phyloP scores from a whole-genome alignment of 805 yeast genomes.

The Lachancea cidri region DNA sequence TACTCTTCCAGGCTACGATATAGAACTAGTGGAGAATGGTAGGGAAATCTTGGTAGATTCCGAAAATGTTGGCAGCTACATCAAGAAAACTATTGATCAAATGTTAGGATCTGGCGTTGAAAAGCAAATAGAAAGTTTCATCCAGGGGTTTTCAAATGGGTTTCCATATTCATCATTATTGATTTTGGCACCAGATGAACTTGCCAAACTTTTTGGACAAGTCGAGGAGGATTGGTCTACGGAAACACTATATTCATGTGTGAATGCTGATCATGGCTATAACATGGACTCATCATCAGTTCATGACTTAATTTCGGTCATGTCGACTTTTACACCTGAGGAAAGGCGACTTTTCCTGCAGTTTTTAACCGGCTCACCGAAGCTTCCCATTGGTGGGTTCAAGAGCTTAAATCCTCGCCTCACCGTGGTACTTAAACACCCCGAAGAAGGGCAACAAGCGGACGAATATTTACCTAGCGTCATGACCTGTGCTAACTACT shows the following conservation, averaged over 20 bases:
- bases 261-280: constrained; percentile 90
- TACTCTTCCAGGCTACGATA: constrained; percentile 69
- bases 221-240: constrained; percentile 83
- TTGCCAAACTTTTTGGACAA: constrained; percentile 66
- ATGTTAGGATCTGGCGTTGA: constrained; percentile 59
- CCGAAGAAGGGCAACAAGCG: constrained; percentile 62
- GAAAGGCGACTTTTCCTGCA: constrained; percentile 75
- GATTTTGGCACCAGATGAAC: constrained; percentile 70
- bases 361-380: constrained; percentile 90
- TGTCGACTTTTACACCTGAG: constrained; percentile 46
- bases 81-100: constrained; percentile 51
- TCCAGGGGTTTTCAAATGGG: constrained; percentile 74
- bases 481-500: constrained; percentile 95
- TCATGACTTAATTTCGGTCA: constrained; percentile 51
- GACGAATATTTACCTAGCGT: constrained; percentile 92
- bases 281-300: constrained; percentile 62
- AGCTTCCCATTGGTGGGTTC: constrained; percentile 91
- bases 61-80: constrained; percentile 53
- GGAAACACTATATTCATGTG: constrained; percentile 50
- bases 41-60: constrained; percentile 42
- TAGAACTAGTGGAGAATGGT: constrained; percentile 58
- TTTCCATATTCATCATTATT: constrained; percentile 71
- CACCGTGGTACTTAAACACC: constrained; percentile 78
- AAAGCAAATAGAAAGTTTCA: constrained; percentile 62
- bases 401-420: constrained; percentile 72